phyloP scores from a whole-genome alignment of 1,139 yeast genomes.

The Hansenula lynferdii region DNA sequence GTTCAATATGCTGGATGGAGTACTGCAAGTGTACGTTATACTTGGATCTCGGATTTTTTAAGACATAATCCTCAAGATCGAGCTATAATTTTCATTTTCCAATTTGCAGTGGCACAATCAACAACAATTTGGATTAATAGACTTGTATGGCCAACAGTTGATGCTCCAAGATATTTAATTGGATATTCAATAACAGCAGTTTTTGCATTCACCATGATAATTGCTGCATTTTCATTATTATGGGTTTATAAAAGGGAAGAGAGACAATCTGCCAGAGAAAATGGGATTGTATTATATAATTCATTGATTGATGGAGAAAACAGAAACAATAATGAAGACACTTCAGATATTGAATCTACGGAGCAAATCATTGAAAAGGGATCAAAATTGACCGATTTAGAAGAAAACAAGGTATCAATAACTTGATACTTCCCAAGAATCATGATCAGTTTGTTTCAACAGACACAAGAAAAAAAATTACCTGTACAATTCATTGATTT shows the following conservation, averaged over 20 bases:
- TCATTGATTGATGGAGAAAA: no score
- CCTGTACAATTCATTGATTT: no score
- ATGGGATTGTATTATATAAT: slow-evolving; percentile 47
- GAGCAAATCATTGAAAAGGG: no score
- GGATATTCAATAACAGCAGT: slow-evolving; percentile 40
- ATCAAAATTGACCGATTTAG: no score
- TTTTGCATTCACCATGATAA: slow-evolving; percentile 15
- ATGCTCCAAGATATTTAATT: slow-evolving; percentile 45
- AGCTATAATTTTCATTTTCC: slow-evolving; percentile 34
- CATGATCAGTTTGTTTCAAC: no score
- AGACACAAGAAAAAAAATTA: no score
- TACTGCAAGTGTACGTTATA: slow-evolving; percentile 34
- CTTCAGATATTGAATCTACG: no score
- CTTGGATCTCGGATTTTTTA: slow-evolving; percentile 36
- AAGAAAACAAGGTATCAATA: no score
- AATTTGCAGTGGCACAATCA: slow-evolving; percentile 23
- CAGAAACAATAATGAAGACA: no score
- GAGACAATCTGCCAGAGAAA: slow-evolving; percentile 41
- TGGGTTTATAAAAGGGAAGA: slow-evolving; percentile 62
- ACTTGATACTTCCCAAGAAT: no score
- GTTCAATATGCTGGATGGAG: slow-evolving; percentile 41
- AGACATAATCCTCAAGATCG: slow-evolving; percentile 35
- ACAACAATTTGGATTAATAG: slow-evolving; percentile 25
- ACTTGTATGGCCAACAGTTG: slow-evolving; percentile 51
- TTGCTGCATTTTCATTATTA: slow-evolving; percentile 39